Evolutionary conservation across 345 rosid species (phyloP).

Genomic region (Eucalyptus marginata): DNA sequence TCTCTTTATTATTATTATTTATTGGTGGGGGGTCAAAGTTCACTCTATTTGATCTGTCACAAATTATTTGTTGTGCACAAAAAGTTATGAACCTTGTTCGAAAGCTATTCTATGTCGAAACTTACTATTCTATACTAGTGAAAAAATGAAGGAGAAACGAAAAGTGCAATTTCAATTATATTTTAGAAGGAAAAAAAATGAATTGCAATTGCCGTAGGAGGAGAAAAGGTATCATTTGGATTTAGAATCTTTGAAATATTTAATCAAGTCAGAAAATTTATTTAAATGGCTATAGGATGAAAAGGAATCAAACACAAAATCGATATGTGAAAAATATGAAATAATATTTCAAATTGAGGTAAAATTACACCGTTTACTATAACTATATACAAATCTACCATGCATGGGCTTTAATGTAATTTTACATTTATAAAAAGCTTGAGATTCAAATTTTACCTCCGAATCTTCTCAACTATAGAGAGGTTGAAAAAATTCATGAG

Average conservation of each 20-base stretch:
- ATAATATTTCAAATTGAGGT: not conserved
- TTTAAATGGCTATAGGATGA: not conserved
- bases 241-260: not conserved
- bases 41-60: not conserved
- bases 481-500: not conserved
- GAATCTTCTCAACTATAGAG: not conserved
- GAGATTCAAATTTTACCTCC: not conserved
- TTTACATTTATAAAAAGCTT: too few species aligned
- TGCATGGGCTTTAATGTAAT: not conserved
- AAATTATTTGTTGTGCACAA: not conserved
- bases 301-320: not conserved
- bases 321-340: not conserved
- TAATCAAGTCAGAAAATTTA: not conserved
- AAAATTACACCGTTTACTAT: not conserved
- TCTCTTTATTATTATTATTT: too few species aligned
- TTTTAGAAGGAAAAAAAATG: not conserved
- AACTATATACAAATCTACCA: too few species aligned
- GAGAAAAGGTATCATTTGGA: not conserved
- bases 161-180: not conserved
- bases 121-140: not conserved
- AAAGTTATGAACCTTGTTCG: not conserved
- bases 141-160: not conserved
- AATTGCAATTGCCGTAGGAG: not conserved
- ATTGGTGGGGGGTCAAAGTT: not conserved
- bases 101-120: not conserved